phyloP scores from a whole-genome alignment of 768 basidiomycete genomes.

The Amanita thiersii region DNA sequence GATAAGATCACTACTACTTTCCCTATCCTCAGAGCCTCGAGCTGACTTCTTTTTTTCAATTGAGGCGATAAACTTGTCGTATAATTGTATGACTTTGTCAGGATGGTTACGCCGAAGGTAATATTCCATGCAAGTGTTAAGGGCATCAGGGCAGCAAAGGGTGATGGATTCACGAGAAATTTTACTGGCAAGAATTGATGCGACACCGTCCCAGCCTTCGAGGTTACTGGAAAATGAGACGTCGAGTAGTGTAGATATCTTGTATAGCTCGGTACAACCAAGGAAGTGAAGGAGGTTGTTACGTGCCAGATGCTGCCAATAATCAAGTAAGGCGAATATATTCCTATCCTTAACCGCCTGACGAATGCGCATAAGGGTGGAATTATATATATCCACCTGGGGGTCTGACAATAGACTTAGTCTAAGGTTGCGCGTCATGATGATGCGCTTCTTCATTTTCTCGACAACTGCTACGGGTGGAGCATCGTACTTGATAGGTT shows the following conservation, averaged over 20 bases:
- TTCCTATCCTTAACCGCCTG: conserved; percentile 28
- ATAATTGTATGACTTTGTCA: conserved; percentile 1
- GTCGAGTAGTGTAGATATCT: conserved; percentile 23
- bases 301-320: conserved; percentile 37
- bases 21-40: conserved; percentile 8
- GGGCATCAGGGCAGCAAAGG: background rate
- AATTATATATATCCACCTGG: conserved; percentile 18
- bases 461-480: conserved; percentile 9
- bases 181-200: background rate
- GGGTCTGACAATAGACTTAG: conserved; percentile 9
- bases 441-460: conserved; percentile 11
- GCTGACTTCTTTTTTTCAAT: background rate
- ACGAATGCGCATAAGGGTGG: conserved; percentile 28
- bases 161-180: background rate
- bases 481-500: conserved; percentile 7
- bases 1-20: conserved; percentile 27
- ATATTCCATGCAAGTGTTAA: conserved; percentile 2
- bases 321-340: conserved; percentile 15
- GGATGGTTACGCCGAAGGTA: conserved; percentile 1
- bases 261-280: conserved; percentile 29
- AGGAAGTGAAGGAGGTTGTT: conserved; percentile 37
- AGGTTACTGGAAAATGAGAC: conserved; percentile 12
- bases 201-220: background rate
- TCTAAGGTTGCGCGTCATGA: conserved; percentile 3
- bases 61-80: conserved; percentile 1